Percentiles rank a stretch among this genome's conserved stretches.
Conservation (phyloP, 2,329 filamentous ascomycete genomes). For the Botryosphaeria dothidea region DNA sequence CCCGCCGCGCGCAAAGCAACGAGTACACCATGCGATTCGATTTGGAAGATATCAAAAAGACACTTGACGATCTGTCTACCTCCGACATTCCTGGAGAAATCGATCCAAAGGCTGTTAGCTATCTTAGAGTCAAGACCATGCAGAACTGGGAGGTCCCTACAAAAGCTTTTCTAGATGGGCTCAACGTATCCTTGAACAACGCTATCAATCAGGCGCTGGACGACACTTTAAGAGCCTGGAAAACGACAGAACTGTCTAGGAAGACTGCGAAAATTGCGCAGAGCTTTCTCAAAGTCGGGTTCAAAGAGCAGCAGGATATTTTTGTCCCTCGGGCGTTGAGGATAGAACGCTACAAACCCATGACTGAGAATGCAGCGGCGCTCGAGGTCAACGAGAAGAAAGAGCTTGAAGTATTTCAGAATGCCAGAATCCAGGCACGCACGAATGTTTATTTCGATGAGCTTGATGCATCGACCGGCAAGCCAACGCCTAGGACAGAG, state of each 20-base stretch:
- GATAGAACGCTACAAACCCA: conserved; percentile 37
- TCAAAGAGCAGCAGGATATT: conserved; percentile 28
- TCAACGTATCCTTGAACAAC: conserved; percentile 22
- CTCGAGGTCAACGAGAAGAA: conserved; percentile 26
- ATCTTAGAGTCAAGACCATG: conserved; percentile 32
- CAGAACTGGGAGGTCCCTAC: conserved; percentile 32
- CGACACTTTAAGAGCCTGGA: conserved; percentile 31
- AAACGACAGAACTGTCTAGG: conserved; percentile 31
- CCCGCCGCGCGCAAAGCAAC: background rate
- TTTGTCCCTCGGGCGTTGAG: conserved; percentile 27
- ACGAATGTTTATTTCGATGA: conserved; percentile 30
- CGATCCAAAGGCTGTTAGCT: conserved; percentile 34
- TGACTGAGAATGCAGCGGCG: conserved; percentile 32
- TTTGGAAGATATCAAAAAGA: conserved; percentile 32
- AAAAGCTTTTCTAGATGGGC: conserved; percentile 27
- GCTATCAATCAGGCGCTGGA: conserved; percentile 30
- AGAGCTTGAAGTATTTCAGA: conserved; percentile 26
- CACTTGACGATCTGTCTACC: conserved; percentile 29
- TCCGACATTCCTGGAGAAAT: conserved; percentile 37
- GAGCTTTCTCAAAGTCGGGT: conserved; percentile 28
- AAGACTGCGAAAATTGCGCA: conserved; percentile 29
- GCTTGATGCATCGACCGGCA: conserved; percentile 23
- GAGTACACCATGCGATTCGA: conserved; percentile 23
- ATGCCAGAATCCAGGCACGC: conserved; percentile 30
- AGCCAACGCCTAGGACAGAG: conserved; percentile 26